Percentiles rank a stretch among this genome's conserved stretches.
These are phyloP conservation scores for Blastocystis sp. DNA, from an alignment of 352 stramenopile genomes.

Conservation along the genomic window DNA sequence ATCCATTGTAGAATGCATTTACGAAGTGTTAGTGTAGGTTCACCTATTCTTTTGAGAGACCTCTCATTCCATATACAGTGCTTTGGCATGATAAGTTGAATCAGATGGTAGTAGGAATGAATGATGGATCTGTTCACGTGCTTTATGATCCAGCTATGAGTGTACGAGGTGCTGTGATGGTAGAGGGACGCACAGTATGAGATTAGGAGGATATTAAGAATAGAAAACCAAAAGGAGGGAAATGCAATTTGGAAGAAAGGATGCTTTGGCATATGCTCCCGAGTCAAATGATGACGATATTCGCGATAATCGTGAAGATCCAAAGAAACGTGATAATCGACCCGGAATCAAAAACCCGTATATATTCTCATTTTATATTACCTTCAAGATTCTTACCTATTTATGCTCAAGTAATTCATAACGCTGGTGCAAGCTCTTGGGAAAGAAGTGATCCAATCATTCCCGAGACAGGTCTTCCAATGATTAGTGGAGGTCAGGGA, in stretches of 20 bases:
- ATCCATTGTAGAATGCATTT: background rate
- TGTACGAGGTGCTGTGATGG: slow-evolving; percentile 38
- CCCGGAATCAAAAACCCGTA: slow-evolving; percentile 15
- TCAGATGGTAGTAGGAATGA: slow-evolving; percentile 61
- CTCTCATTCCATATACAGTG: background rate
- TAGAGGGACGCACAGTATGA: slow-evolving; percentile 9
- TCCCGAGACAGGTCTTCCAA: slow-evolving; percentile 18
- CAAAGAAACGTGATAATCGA: slow-evolving; percentile 34
- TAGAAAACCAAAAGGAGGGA: slow-evolving; percentile 48
- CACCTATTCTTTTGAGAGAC: background rate
- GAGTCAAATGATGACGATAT: slow-evolving; percentile 46
- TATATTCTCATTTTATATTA: no score
- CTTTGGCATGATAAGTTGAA: slow-evolving; percentile 52
- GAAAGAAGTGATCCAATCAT: background rate
- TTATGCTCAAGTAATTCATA: slow-evolving; percentile 11
- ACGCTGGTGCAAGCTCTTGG: background rate
- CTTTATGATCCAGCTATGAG: slow-evolving; percentile 50
- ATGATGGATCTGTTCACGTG: background rate
- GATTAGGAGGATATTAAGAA: background rate
- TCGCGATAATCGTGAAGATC: slow-evolving; percentile 15
- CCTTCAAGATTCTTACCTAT: background rate
- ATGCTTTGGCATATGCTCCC: background rate
- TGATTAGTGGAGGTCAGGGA: slow-evolving; percentile 17
- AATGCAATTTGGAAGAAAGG: slow-evolving; percentile 48
- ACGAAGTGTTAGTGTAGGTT: background rate